Evolutionary conservation across 805 yeast species (phyloP).

Genomic region (Starmerella asiatica): DNA sequence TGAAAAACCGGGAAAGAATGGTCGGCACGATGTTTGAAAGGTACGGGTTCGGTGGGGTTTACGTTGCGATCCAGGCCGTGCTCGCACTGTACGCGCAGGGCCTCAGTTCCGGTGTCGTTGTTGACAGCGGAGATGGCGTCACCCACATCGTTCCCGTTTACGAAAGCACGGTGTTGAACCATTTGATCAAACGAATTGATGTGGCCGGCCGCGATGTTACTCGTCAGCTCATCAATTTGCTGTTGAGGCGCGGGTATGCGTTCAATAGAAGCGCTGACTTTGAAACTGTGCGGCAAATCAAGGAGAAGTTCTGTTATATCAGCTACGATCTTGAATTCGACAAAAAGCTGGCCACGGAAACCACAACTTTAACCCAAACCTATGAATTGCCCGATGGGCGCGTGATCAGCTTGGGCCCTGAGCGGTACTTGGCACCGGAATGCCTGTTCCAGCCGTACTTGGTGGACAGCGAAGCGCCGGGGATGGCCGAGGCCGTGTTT

Average conservation of each 20-base stretch:
- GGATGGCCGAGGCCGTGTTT: constrained; percentile 85
- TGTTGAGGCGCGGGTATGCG: constrained; percentile 92
- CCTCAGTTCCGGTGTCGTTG: constrained; percentile 90
- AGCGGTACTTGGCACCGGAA: constrained; percentile 93
- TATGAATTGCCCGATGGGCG: constrained; percentile 97
- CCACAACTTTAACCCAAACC: constrained; percentile 84
- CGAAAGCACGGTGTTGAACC: constrained; percentile 92
- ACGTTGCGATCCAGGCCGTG: constrained; percentile 96
- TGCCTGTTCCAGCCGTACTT: constrained; percentile 91
- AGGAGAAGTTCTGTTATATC: constrained; percentile 90
- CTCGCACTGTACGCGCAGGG: constrained; percentile 96
- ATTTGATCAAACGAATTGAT: constrained; percentile 79
- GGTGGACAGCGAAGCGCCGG: constrained; percentile 94
- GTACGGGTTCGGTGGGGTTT: constrained; percentile 81
- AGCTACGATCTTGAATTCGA: constrained; percentile 89
- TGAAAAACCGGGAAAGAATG: constrained; percentile 80
- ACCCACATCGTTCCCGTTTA: constrained; percentile 97
- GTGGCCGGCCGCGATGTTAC: constrained; percentile 98
- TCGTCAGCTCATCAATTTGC: constrained; percentile 78
- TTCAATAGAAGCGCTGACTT: constrained; percentile 98
- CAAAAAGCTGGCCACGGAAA: constrained; percentile 73
- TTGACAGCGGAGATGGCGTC: constrained; percentile 97
- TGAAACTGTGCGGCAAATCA: constrained; percentile 95
- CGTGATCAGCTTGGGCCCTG: constrained; percentile 83
- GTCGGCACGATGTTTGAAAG: constrained; percentile 86